Evolutionary conservation across 2,329 filamentous ascomycete genomes (phyloP).

Genomic region (Cercospora sp.): DNA sequence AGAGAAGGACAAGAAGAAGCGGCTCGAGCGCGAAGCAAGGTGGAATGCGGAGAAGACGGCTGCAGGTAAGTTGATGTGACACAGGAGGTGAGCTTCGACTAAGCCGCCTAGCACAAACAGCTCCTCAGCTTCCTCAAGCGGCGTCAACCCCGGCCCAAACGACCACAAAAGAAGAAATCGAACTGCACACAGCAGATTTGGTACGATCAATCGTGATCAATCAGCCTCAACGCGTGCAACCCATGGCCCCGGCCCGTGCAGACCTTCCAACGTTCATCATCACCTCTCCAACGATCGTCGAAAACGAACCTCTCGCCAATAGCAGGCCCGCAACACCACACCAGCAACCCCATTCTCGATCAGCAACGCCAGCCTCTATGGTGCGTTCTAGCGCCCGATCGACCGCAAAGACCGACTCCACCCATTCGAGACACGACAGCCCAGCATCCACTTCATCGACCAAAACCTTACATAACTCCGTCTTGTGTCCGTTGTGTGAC

Average conservation of each 20-base stretch:
- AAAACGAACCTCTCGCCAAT: not conserved
- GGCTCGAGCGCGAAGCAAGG: not conserved
- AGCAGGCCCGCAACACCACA: fast-evolving
- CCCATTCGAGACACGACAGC: not conserved
- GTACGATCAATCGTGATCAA: not conserved
- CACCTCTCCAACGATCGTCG: not conserved
- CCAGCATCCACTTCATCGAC: not conserved
- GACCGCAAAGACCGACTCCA: not conserved
- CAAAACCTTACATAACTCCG: not conserved
- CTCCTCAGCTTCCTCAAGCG: not conserved
- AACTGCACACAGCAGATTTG: not conserved
- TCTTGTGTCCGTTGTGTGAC: not conserved
- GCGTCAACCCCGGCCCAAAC: not conserved
- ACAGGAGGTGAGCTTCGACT: not conserved
- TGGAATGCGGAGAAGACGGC: not conserved
- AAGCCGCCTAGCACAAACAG: not conserved
- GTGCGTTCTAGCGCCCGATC: not conserved
- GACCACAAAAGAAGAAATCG: not conserved
- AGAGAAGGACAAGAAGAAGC: not conserved
- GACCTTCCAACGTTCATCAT: not conserved
- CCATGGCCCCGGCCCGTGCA: not conserved
- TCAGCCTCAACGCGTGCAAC: not conserved
- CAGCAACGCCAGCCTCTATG: not conserved
- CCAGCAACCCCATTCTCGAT: not conserved
- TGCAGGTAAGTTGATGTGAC: not conserved